Conservation (phyloP, 2,329 filamentous ascomycete species). For the Colletotrichum lini region DNA sequence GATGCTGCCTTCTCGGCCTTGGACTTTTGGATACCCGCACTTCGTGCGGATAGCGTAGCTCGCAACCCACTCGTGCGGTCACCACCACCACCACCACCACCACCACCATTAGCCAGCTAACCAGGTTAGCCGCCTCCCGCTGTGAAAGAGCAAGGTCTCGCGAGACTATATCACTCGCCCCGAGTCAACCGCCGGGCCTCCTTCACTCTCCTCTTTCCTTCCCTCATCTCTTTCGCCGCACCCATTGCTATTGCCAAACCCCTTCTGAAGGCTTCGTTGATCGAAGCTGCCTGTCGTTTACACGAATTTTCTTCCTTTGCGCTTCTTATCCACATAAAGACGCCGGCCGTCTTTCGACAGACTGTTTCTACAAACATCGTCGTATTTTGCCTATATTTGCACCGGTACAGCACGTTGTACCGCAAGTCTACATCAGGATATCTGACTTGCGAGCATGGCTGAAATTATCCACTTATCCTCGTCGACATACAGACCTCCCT, state of each 20-base stretch:
- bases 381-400: conserved; percentile 38
- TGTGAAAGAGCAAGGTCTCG: conserved; percentile 20
- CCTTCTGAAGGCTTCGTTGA: conserved; percentile 58
- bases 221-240: conserved; percentile 45
- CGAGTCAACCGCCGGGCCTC: conserved; percentile 30
- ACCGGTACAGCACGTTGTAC: conserved; percentile 25
- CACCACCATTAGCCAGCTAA: no score
- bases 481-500: conserved; percentile 61
- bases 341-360: conserved; percentile 54
- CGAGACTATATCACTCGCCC: conserved; percentile 38
- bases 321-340: conserved; percentile 43
- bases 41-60: conserved; percentile 25
- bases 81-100: background rate
- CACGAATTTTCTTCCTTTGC: conserved; percentile 43
- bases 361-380: conserved; percentile 28
- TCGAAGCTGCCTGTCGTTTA: conserved; percentile 60
- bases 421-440: conserved; percentile 46
- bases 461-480: conserved; percentile 58
- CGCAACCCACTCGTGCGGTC: conserved; percentile 32
- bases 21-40: conserved; percentile 24
- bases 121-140: conserved; percentile 35
- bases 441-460: conserved; percentile 61
- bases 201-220: conserved; percentile 18
- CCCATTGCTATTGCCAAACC: conserved; percentile 36
- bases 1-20: conserved; percentile 23